These are phyloP conservation scores for Boletellus dicymbophilus DNA, from an alignment of 1,284 basidiomycete species.

Conservation along the genomic window DNA sequence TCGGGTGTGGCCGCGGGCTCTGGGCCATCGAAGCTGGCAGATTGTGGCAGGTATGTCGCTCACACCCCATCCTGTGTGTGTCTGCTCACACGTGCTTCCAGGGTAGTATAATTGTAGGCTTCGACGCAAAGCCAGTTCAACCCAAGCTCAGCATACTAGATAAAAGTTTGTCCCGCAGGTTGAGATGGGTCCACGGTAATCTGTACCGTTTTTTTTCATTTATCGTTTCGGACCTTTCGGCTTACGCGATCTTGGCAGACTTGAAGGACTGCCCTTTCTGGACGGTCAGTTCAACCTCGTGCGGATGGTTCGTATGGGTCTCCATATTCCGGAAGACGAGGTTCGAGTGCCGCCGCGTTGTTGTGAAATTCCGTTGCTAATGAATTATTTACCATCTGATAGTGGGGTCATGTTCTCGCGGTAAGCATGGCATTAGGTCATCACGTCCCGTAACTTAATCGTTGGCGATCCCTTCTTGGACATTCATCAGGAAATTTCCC, in stretches of 20 bases:
- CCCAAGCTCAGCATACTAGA: constrained; percentile 48
- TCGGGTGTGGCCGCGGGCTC: constrained; percentile 82
- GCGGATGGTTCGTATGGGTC: constrained; percentile 59
- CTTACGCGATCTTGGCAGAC: constrained; percentile 37
- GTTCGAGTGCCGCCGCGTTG: constrained; percentile 34
- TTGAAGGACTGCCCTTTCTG: constrained; percentile 63
- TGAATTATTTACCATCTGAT: constrained; percentile 1
- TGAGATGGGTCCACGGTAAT: constrained; percentile 69
- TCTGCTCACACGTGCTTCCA: constrained; percentile 29
- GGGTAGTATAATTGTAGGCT: constrained; percentile 58
- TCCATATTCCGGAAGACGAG: constrained; percentile 73
- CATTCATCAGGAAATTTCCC: constrained; percentile 55
- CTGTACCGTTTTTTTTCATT: constrained; percentile 44
- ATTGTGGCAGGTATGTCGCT: constrained; percentile 55
- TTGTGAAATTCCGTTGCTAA: constrained; percentile 15
- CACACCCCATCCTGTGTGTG: constrained; percentile 1
- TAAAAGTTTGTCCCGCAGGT: constrained; percentile 44
- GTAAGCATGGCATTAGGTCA: constrained; percentile 31
- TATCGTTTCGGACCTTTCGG: not conserved
- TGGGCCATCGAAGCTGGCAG: constrained; percentile 71
- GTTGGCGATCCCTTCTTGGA: constrained; percentile 3
- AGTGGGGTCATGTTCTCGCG: constrained; percentile 56
- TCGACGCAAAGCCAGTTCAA: constrained; percentile 57
- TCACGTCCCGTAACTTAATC: constrained; percentile 12
- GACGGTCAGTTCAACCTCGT: constrained; percentile 63